These are phyloP conservation scores for Chimonanthus salicifolius DNA, from an alignment of 164 flowering plant genomes.

Conservation along the genomic window DNA sequence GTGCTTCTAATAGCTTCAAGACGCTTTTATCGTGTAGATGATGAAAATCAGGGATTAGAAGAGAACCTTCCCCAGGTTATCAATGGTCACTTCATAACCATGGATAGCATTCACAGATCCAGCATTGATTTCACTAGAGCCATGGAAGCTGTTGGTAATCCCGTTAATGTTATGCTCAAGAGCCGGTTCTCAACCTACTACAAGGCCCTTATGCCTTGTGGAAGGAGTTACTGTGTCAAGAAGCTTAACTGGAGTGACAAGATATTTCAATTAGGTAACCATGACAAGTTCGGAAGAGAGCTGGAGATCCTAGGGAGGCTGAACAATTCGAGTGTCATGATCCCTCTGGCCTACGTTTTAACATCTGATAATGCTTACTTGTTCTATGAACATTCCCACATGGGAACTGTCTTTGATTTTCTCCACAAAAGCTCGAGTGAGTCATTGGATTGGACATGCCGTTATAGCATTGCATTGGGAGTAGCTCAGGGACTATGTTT, in stretches of 20 bases:
- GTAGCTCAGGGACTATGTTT: slow-evolving; percentile 72
- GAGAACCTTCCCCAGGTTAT: slow-evolving; percentile 36
- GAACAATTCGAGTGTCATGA: slow-evolving; percentile 60
- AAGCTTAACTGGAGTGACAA: slow-evolving; percentile 70
- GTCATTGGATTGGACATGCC: slow-evolving; percentile 58
- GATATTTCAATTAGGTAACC: slow-evolving; percentile 53
- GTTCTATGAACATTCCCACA: slow-evolving; percentile 50
- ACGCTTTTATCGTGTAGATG: slow-evolving; percentile 30
- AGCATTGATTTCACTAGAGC: slow-evolving; percentile 46
- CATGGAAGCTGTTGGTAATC: slow-evolving; percentile 43
- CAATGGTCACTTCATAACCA: slow-evolving; percentile 37
- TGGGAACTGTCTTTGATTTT: slow-evolving; percentile 55
- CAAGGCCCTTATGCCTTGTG: slow-evolving; percentile 66
- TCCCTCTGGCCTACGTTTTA: slow-evolving; percentile 65
- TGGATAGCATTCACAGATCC: slow-evolving; percentile 15
- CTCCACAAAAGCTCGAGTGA: slow-evolving; percentile 39
- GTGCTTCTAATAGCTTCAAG: slow-evolving; percentile 28
- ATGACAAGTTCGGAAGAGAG: slow-evolving; percentile 48
- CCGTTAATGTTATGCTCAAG: slow-evolving; percentile 40
- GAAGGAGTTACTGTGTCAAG: slow-evolving; percentile 57
- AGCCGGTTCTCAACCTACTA: slow-evolving; percentile 64
- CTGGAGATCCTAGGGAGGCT: slow-evolving; percentile 52
- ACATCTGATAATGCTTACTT: slow-evolving; percentile 54
- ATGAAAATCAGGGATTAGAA: slow-evolving; percentile 19
- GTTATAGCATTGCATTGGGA: slow-evolving; percentile 68